Evolutionary conservation across 2,329 filamentous ascomycete species (phyloP), one percentile per base, ranked within the genome.

Genomic region (Aureobasidium subglaciale): DNA sequence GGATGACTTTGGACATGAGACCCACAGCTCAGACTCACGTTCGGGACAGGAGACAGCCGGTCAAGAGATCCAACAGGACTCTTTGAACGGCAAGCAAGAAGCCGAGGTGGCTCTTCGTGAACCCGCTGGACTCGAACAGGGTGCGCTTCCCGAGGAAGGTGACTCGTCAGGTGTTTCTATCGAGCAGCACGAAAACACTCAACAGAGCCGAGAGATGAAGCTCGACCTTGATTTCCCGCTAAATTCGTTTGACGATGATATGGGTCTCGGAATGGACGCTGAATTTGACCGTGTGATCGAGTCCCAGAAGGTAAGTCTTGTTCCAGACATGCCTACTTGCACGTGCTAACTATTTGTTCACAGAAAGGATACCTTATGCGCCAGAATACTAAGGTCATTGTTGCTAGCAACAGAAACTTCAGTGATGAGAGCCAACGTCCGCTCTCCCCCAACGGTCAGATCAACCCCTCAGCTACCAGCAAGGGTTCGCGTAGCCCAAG

Each of bases 361-460:
- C 87, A 96, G 91, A 91, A 95, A 76, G 93, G 93, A 56, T 99
- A 99, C 68, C 79, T 97, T 42, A 99, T 97, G 92, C 85, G 93
- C 65, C 92, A 99, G 65, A 99, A 97, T 73, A 97, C 92, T 3
- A 97, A 97, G 71, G 82, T 99, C 54, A 90, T 99, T 49, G 84
- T 95, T 48, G 93, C 93, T n/a, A 95, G 86, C 68, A 84, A 79
- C 67, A 78, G 80, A 42, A 72, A 77, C 46, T 75, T 78, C 62
- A 78, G 78, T 57, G 86, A 63, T 37, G 63, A 87, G 61, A 65
- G 65, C 29, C 56, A 56, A n/a, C 29, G 34, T 25, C 62, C 65
- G 78, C 86, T 59, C 73, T 59, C 59, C 8, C 53, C 57, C 9
- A 56, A 40, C 25, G 43, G 48, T 18, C 50, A 58, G 10, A 22